Evolutionary conservation across 129 eudicot genomes (phyloP).

Genomic region (Heracleum sosnowskyi): DNA sequence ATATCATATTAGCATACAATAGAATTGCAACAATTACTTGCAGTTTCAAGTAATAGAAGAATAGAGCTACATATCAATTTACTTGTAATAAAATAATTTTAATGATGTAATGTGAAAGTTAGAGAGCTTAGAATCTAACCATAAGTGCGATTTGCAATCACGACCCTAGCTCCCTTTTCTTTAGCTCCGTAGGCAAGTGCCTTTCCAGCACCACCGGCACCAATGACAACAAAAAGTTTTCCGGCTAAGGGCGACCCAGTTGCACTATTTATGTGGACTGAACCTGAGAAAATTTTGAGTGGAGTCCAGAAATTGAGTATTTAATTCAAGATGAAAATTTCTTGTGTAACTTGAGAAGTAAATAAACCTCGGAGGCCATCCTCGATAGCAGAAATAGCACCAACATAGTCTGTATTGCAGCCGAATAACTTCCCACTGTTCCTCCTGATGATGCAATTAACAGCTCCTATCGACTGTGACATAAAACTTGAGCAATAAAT

Average conservation of each 20-base stretch:
- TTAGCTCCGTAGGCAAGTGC: conserved; percentile 98
- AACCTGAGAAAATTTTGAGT: conserved; percentile 26
- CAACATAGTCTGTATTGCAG: conserved; percentile 82
- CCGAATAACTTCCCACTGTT: conserved; percentile 77
- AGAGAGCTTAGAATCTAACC: conserved; percentile 40
- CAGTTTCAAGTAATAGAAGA: neutral
- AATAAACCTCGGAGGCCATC: conserved; percentile 70
- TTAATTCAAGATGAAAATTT: neutral
- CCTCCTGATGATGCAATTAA: conserved; percentile 62
- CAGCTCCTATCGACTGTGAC: conserved; percentile 86
- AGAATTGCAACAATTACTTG: conserved; percentile 9
- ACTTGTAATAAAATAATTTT: neutral
- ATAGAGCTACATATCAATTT: neutral
- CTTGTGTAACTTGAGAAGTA: conserved; percentile 9
- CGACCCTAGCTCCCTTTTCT: conserved; percentile 93
- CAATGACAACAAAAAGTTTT: conserved; percentile 80
- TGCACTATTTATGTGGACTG: conserved; percentile 29
- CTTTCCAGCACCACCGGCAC: conserved; percentile 99
- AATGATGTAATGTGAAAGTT: neutral
- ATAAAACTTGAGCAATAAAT: conserved; percentile 18
- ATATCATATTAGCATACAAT: conserved; percentile 9
- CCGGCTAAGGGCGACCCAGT: conserved; percentile 71
- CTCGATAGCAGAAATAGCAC: conserved; percentile 95
- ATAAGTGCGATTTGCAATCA: conserved; percentile 83
- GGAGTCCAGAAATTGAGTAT: neutral